Base-by-base conservation (phyloP, 2,329 filamentous ascomycete genomes). In the Dactylellina leptospora region DNA sequence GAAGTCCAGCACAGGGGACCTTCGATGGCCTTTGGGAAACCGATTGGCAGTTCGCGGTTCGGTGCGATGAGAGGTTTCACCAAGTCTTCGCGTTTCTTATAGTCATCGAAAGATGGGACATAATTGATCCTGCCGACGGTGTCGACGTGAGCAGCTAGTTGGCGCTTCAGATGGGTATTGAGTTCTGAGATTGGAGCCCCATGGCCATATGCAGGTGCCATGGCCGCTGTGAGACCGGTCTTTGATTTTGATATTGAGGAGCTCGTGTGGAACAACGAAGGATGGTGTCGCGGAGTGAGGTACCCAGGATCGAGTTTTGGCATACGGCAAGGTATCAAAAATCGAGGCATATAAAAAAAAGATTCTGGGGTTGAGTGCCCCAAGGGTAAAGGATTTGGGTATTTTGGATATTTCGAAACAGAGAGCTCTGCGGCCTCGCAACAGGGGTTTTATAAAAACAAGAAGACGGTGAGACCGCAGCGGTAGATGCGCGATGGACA, bases 191-290 rank as follows among this genome's bases (percentile, higher is more conserved):
- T 61, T 5, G 27, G 27, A 5, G 66, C 66, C 1, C 66, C 66
- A 25, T 71, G 56, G 44, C 66, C 66, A 50, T 58, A 71, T 53
- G 66, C 58, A n/a, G 66, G 58, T n/a, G 66, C 51, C 66, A 71
- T 71, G 3, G 25, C 44, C 22, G 30, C 30, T 40, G 51, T 13
- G 11, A 55, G 33, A 27, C 30, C 40, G 25, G 40, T 23, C 55
- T 16, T n/a, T 20, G 45, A 13, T 45, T 44, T 48, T 16, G 36
- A 59, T 30, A 40, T 28, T 1, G 44, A 55, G 23, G 36, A 18
- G 56, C 22, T 61, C 23, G 36, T 33, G 11, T 8, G 23, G 27
- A 18, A 47, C 8, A 25, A 36, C n/a, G 30, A 28, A 10, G 33
- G 8, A 38, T 16, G 48, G n/a, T 53, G 48, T 38, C 48, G 13